Base-by-base conservation (phyloP, 2,329 filamentous ascomycete species). In the Ceratocystis lukuohia region DNA sequence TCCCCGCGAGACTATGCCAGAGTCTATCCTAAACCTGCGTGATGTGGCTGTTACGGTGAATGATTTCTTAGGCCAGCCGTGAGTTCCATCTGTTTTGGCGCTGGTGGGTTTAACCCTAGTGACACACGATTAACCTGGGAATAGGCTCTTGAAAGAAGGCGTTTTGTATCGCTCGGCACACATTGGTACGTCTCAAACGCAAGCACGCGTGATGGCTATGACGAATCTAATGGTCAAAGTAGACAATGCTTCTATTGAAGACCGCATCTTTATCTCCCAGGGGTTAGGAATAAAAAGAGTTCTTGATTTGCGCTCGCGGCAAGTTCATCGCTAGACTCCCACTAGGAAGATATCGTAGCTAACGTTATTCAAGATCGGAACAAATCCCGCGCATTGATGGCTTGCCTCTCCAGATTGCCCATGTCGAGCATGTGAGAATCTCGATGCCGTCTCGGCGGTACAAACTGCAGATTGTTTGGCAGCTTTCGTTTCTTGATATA, bases 281-380 rank as follows among this genome's bases (percentile, higher is more conserved):
- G 80, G 84, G 41, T 80, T 87, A 70, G 80, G 82, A 25, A 82
- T 96, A 69, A 83, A 80, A 70, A 89, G 85, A 1, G 82, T 96
- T 50, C 82, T 96, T 68, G 91, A 96, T 76, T 78, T 96, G 10
- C 83, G 91, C 66, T 89, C 90, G 69, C 84, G 87, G 84, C 89
- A 80, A 68, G 74, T 65, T 30, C 17, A 5, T 50, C 4, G 6
- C 8, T 41, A n/a, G 7, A 5, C 56, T 20, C 17, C 10, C 41
- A 6, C 20, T 5, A 37, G 15, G 12, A 5, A 10, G 46, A 37
- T 17, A 17, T 20, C 10, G 2, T 15, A 28, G 44, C 44, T 25
- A 30, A 41, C 17, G 7, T 46, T 44, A 37, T 33, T 28, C 28
- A 48, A 64, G 62, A 33, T 62, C 53, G 6, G 61, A 67, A 48